phyloP scores from a whole-genome alignment of 371 early-diverging fungal species.

The Mucor velutinosus region DNA sequence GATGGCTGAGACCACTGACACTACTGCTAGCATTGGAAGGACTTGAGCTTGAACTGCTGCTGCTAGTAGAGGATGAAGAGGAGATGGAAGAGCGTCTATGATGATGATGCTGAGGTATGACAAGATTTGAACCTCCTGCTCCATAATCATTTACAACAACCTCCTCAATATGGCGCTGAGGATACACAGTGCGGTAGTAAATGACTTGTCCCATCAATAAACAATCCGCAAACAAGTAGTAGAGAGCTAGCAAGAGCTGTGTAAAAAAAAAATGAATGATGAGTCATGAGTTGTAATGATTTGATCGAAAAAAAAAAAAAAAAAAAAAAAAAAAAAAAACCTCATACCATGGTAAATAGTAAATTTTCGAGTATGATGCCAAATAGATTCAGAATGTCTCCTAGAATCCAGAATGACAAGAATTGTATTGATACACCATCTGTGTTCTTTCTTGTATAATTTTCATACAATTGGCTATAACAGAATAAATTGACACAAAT shows the following conservation, averaged over 20 bases:
- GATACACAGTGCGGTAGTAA: constrained; percentile 50
- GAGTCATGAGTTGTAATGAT: background rate
- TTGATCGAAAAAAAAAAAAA: background rate
- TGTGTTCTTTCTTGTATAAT: constrained; percentile 61
- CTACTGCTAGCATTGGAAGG: background rate
- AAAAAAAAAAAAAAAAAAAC: background rate
- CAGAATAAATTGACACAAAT: background rate
- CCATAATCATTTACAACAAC: constrained; percentile 10
- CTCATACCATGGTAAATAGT: constrained; percentile 65
- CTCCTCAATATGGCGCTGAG: constrained; percentile 16
- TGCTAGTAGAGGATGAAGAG: background rate
- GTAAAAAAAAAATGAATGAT: background rate
- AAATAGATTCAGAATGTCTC: constrained; percentile 79
- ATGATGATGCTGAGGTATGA: background rate
- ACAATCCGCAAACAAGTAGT: constrained; percentile 53
- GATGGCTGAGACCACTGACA: background rate
- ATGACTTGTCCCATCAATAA: constrained; percentile 56
- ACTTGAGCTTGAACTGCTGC: background rate
- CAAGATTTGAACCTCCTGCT: background rate
- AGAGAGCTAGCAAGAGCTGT: constrained; percentile 49
- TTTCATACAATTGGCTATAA: constrained; percentile 64
- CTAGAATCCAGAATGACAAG: constrained; percentile 78
- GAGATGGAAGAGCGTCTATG: background rate
- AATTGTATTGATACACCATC: constrained; percentile 72
- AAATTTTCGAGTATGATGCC: constrained; percentile 76